Base-by-base conservation (phyloP, 345 rosid species). In the Eucalyptus cloeziana region DNA sequence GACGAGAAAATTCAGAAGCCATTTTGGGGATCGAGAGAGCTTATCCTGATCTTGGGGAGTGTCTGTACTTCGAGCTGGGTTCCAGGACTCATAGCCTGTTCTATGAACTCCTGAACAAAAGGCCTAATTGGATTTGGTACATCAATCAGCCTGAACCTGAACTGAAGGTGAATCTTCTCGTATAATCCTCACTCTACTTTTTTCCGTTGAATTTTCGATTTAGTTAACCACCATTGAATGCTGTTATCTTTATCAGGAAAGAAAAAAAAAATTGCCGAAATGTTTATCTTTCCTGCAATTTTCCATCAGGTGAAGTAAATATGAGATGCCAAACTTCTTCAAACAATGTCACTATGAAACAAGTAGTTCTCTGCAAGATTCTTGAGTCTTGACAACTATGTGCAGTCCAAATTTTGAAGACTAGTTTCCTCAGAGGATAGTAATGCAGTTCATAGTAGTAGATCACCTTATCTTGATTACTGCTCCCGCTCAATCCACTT, bases 101-200 rank as follows among this genome's bases (percentile, higher is more conserved):
- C 52, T 94, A 95, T 87, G 96, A 95, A 91, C 95, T 96, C 88
- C 90, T 81, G 44, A 92, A 92, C 89, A 91, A 92, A 62, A 93
- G 91, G 89, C 94, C 94, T 27, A 96, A 96, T 67, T 97, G 98
- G 98, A 92, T 97, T 90, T 94, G 96, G 97, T 95, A 95, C 89
- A 92, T 94, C 85, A 94, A 94, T 90, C 98, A 93, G 89, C 96
- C 94, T 8, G 95, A 97, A 92, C 98, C 96, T 44, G 89, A 94
- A 85, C 71, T 93, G 76, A 95, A 94, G 95, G 98, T 97, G 87
- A 89, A 47, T 90, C 86, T 50, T 86, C 58, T 13, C 33, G 69
- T 37, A n/a, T 50, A 33, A 30, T 67, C 47, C 43, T 25, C 5
- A 60, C 12, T 15, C 51, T 27, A n/a, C 52, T 30, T 15, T 15